These are phyloP conservation scores for Tolypocladium sp. DNA, from an alignment of 2,329 filamentous ascomycete species.

Conservation along the genomic window DNA sequence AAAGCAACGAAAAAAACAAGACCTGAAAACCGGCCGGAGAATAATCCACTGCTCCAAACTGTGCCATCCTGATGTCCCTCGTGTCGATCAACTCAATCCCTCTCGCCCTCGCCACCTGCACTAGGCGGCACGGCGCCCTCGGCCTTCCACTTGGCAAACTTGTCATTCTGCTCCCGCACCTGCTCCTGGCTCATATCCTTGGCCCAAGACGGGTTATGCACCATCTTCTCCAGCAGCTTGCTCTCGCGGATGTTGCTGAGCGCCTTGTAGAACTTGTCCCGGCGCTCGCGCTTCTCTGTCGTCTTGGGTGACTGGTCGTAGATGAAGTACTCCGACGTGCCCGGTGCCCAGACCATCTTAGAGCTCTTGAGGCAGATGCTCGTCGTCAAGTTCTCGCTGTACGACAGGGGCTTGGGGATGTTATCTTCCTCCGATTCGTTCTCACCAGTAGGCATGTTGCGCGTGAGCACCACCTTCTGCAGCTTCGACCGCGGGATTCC, in stretches of 20 bases:
- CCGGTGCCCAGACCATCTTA: conserved; percentile 67
- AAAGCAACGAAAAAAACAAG: neutral
- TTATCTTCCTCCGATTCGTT: conserved; percentile 55
- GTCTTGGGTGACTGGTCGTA: conserved; percentile 62
- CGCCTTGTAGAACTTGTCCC: conserved; percentile 42
- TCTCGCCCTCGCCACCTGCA: neutral
- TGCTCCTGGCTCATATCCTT: conserved; percentile 71
- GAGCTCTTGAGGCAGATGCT: conserved; percentile 71
- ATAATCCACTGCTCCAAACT: neutral
- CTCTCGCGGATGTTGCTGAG: conserved; percentile 54
- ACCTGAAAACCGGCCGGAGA: neutral
- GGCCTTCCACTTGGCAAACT: conserved; percentile 44
- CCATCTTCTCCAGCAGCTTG: conserved; percentile 69
- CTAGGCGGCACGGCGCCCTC: conserved; percentile 31
- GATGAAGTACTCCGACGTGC: conserved; percentile 61
- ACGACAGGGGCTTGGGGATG: conserved; percentile 50
- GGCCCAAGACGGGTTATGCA: conserved; percentile 73
- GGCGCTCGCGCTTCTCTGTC: conserved; percentile 51
- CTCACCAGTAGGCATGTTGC: conserved; percentile 57
- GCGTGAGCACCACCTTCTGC: conserved; percentile 59
- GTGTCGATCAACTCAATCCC: neutral
- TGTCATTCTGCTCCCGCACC: conserved; percentile 65
- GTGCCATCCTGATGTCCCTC: neutral
- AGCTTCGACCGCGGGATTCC: conserved; percentile 58
- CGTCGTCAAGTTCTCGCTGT: conserved; percentile 59